These are phyloP conservation scores for Hyphodiscus sp. DNA, from an alignment of 2,329 filamentous ascomycete species.

Conservation along the genomic window DNA sequence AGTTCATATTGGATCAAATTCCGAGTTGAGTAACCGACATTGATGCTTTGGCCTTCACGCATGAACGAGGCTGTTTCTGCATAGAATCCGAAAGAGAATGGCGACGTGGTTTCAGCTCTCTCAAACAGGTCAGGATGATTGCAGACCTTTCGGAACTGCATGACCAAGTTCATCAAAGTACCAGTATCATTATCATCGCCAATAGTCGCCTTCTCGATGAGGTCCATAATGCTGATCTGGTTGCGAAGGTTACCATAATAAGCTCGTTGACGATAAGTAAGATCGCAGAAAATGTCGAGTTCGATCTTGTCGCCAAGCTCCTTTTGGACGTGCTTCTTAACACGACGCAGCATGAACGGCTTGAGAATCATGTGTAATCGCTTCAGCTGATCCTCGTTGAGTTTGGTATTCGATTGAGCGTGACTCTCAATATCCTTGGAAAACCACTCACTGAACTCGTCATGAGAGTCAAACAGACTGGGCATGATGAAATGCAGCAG, in stretches of 20 bases:
- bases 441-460: conserved; percentile 92
- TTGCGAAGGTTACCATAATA: conserved; percentile 90
- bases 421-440: conserved; percentile 97
- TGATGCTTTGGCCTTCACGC: conserved; percentile 74
- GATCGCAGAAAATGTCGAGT: conserved; percentile 88
- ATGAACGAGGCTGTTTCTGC: conserved; percentile 94
- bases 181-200: conserved; percentile 93
- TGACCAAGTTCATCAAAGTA: conserved; percentile 97
- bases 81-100: conserved; percentile 77
- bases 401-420: conserved; percentile 97
- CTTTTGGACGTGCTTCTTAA: conserved; percentile 99
- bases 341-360: conserved; percentile 97
- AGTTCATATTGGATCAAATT: conserved; percentile 80
- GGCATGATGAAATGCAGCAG: conserved; percentile 99
- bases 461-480: conserved; percentile 91
- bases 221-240: conserved; percentile 97
- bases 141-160: conserved; percentile 99
- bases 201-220: conserved; percentile 92
- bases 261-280: conserved; percentile 91
- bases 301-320: conserved; percentile 99
- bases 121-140: conserved; percentile 98
- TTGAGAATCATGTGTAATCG: conserved; percentile 98
- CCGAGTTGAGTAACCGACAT: conserved; percentile 80
- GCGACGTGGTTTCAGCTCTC: conserved; percentile 83
- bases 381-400: conserved; percentile 96